A percentile compares a stretch with the other conserved stretches of the same genome.
phyloP scores from a whole-genome alignment of 2,329 filamentous ascomycete genomes.

The Colletotrichum tofieldiae region DNA sequence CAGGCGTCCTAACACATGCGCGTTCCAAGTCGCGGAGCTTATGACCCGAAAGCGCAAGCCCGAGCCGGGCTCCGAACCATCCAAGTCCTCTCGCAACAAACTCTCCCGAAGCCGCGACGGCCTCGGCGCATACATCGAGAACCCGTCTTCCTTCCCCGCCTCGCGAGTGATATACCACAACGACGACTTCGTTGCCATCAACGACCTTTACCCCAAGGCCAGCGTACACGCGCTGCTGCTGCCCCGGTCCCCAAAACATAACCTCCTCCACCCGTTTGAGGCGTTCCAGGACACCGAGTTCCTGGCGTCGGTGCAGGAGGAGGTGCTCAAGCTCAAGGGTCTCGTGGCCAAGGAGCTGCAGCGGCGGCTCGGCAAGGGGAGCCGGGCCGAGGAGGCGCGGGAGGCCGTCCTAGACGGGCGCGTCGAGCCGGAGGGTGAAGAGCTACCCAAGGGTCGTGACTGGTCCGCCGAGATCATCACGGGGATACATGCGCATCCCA shows the following conservation, averaged over 20 bases:
- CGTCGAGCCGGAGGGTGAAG: conserved; percentile 57
- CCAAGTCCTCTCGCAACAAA: conserved; percentile 46
- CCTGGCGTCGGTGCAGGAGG: conserved; percentile 72
- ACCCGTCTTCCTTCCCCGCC: conserved; percentile 74
- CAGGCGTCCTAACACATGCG: not conserved
- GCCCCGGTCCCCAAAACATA: conserved; percentile 76
- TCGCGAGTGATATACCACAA: conserved; percentile 77
- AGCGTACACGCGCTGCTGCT: conserved; percentile 90
- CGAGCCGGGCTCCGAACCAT: conserved; percentile 30
- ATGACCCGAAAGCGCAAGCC: conserved; percentile 57
- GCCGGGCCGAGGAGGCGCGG: conserved; percentile 74
- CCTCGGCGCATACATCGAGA: conserved; percentile 76
- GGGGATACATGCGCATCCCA: conserved; percentile 89
- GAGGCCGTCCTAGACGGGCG: conserved; percentile 77
- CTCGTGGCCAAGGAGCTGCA: conserved; percentile 84
- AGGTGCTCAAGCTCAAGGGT: conserved; percentile 72
- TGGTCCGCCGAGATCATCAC: conserved; percentile 82
- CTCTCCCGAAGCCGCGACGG: conserved; percentile 70
- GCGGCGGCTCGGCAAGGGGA: conserved; percentile 76
- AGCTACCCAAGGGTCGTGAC: conserved; percentile 81
- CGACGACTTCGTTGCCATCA: conserved; percentile 80
- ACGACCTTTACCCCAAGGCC: conserved; percentile 89
- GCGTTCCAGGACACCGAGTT: conserved; percentile 82
- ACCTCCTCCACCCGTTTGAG: conserved; percentile 80
- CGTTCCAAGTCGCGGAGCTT: conserved; percentile 53